A percentile compares a stretch with the other conserved stretches of the same genome.
Conservation (phyloP, 1,139 yeast genomes). For the Kluyveromyces marxianus region DNA sequence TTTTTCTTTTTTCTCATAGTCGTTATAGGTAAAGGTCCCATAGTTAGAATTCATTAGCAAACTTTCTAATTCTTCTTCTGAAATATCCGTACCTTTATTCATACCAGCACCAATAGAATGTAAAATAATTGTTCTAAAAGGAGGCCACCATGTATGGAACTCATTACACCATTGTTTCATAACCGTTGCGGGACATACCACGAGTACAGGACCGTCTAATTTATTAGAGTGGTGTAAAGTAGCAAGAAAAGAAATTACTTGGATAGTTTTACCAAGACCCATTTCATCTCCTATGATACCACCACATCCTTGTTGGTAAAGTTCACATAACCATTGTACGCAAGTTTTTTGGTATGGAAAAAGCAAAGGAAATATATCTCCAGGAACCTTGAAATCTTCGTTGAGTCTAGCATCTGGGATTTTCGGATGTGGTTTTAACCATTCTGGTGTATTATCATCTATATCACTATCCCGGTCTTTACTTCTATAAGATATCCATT, state of each 20-base stretch:
- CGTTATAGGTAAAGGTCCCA: constrained; percentile 37
- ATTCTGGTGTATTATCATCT: constrained; percentile 34
- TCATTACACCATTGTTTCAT: constrained; percentile 95
- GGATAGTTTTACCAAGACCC: constrained; percentile 96
- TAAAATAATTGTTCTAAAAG: constrained; percentile 73
- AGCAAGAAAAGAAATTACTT: constrained; percentile 81
- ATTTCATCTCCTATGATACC: constrained; percentile 97
- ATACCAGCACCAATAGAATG: constrained; percentile 93
- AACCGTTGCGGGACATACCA: constrained; percentile 96
- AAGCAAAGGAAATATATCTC: constrained; percentile 78
- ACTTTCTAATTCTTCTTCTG: constrained; percentile 38
- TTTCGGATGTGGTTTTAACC: constrained; percentile 71
- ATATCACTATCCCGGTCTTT: constrained; percentile 19
- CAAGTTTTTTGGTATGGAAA: constrained; percentile 95
- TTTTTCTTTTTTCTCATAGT: constrained; percentile 23
- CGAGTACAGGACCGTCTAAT: constrained; percentile 66
- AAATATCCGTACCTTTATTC: constrained; percentile 36
- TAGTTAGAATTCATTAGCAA: constrained; percentile 40
- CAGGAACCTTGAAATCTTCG: constrained; percentile 68
- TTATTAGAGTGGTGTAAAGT: constrained; percentile 78
- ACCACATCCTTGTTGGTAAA: constrained; percentile 79
- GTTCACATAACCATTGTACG: constrained; percentile 72
- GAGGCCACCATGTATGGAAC: constrained; percentile 98
- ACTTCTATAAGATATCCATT: constrained; percentile 49
- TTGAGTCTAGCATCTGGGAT: constrained; percentile 69